Evolutionary conservation across 768 basidiomycete species (phyloP).

Genomic region (Pulveroboletus sp.): DNA sequence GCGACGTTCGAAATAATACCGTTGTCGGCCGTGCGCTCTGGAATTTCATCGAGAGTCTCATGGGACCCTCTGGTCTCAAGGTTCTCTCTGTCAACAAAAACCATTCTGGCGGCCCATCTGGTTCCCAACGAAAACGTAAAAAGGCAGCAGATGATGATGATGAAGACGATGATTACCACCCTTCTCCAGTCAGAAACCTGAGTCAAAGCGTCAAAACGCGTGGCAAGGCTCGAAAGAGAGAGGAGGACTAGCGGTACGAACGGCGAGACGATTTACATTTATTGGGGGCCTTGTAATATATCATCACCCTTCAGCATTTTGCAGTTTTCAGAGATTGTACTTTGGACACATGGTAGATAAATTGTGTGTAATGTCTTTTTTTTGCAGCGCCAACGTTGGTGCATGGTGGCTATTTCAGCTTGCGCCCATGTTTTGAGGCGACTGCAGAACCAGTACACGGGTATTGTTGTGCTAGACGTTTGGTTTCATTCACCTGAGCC

Average conservation of each 20-base stretch:
- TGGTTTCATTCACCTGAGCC: too few relatives aligned
- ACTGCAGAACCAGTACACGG: too few relatives aligned
- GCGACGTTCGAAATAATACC: slow-evolving; percentile 65
- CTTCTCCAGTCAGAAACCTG: slow-evolving; percentile 41
- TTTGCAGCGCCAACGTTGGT: not conserved
- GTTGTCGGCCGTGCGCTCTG: slow-evolving; percentile 56
- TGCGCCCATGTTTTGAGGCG: too few relatives aligned
- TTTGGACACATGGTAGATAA: not conserved
- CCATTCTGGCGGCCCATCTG: slow-evolving; percentile 3
- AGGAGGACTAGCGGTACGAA: not conserved
- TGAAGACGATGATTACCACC: slow-evolving; percentile 49
- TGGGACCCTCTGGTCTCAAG: slow-evolving; percentile 31
- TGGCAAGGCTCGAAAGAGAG: slow-evolving; percentile 31
- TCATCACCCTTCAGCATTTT: not conserved
- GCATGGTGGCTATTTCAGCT: too few relatives aligned
- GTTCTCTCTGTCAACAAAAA: slow-evolving; percentile 27
- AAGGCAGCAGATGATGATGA: slow-evolving; percentile 30
- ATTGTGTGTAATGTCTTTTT: not conserved
- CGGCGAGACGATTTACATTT: not conserved
- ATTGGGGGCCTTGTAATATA: not conserved
- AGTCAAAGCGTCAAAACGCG: slow-evolving; percentile 41
- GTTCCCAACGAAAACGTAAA: slow-evolving; percentile 30
- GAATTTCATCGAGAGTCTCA: slow-evolving; percentile 47
- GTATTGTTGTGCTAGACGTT: too few relatives aligned
- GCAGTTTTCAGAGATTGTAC: not conserved